Base-by-base conservation (phyloP, 2,329 filamentous ascomycete species). In the Hypoxylon sp. region DNA sequence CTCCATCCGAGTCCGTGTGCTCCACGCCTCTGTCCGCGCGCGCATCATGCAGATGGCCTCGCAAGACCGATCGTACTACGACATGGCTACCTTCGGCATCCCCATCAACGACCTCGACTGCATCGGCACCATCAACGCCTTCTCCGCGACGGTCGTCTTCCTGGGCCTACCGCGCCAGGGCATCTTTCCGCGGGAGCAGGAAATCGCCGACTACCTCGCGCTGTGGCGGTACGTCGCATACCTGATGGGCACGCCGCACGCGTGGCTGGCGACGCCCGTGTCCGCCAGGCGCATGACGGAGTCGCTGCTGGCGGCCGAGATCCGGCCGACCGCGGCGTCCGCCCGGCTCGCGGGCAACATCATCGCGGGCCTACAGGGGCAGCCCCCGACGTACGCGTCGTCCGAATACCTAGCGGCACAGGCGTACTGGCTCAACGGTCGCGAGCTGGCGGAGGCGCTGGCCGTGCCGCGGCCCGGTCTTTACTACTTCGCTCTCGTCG, bases 71-170 rank as follows among this genome's bases (percentile, higher is more conserved):
- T 80, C 79, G 2, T 92, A 92, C 76, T 92, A 88, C 75, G 81
- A 87, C 65, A 74, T 87, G 0, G 76, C 82, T 17, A 76, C 81
- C 37, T 84, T 80, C 72, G 90, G 90, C 2, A 79, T 90, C 2
- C 90, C 90, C 4, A 88, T 94, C 73, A 94, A 91, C 70, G 89
- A 94, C 69, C 82, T 94, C 1, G 91, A 94, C 75, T 87, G 84
- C 59, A 87, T 93, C 32, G 89, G 82, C 10, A 94, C 91, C 1
- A 89, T 94, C 63, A 82, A 81, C 34, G 87, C 87, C 1, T 94
- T 94, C 76, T 91, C 87, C 0, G 82, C 87, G 0, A 85, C 85
- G 0, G 76, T 93, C 1, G 82, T 93, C 62, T 93, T 86, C 82
- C 74, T 92, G 24, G 70, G 71, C 0, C 64, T 60, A 3, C 56